A percentile compares a stretch with the other conserved stretches of the same genome.
These are phyloP conservation scores for Vanilla planifolia DNA, from an alignment of 106 monocot genomes.

Conservation along the genomic window DNA sequence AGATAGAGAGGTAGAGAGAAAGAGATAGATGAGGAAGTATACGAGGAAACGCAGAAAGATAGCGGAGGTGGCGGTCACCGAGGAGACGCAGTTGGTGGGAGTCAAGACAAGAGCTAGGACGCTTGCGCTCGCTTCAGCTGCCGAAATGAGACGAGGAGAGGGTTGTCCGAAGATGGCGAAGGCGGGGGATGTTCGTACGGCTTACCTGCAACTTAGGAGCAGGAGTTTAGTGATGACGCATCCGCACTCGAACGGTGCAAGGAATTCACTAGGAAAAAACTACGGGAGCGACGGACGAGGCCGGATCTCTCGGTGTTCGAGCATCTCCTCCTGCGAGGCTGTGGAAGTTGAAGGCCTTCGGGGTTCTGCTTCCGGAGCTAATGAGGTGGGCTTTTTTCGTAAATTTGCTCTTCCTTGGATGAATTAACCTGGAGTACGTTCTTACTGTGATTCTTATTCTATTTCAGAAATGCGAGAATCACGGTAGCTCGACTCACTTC, in stretches of 20 bases:
- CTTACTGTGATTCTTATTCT: neutral
- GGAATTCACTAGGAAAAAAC: neutral
- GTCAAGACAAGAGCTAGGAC: conserved; percentile 16
- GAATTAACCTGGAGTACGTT: conserved; percentile 8
- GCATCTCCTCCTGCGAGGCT: conserved; percentile 4
- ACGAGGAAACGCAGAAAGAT: conserved; percentile 6
- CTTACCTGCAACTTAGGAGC: conserved; percentile 14
- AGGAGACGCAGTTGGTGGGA: conserved; percentile 1
- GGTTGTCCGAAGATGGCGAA: neutral
- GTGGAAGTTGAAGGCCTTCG: neutral
- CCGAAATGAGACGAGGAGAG: neutral
- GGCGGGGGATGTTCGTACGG: conserved; percentile 7
- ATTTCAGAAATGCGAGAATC: conserved; percentile 6
- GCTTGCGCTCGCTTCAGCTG: conserved; percentile 1
- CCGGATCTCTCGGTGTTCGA: conserved; percentile 7
- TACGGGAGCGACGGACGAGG: neutral
- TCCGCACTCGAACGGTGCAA: conserved; percentile 1
- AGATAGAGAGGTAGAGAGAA: neutral
- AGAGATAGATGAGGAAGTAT: neutral
- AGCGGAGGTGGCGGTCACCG: neutral
- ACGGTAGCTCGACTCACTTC: conserved; percentile 1
- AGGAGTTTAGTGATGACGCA: conserved; percentile 9
- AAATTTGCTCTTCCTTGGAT: neutral
- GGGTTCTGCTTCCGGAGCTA: neutral
- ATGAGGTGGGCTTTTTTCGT: conserved; percentile 32